phyloP scores from a whole-genome alignment of 2,329 filamentous ascomycete genomes.

The Calonectria multiphialidica region DNA sequence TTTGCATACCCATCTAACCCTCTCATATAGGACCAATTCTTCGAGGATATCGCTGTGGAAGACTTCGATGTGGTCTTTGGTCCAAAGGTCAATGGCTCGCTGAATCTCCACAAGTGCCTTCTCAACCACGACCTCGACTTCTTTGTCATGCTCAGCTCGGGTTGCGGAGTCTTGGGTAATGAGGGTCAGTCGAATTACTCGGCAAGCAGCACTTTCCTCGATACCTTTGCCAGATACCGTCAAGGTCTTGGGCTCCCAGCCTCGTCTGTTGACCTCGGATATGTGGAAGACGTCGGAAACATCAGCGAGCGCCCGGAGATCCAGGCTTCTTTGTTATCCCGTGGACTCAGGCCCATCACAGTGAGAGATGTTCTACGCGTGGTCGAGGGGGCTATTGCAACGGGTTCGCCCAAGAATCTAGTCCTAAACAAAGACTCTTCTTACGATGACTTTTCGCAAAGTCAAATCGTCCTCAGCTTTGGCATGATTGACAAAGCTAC shows the following conservation, averaged over 20 bases:
- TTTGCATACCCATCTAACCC: background rate
- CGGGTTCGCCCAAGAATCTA: constrained; percentile 27
- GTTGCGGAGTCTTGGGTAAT: constrained; percentile 36
- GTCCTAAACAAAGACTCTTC: background rate
- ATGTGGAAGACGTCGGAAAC: constrained; percentile 38
- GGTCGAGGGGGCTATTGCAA: constrained; percentile 37
- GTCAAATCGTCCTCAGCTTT: constrained; percentile 40
- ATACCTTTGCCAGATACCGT: constrained; percentile 38
- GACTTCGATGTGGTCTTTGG: constrained; percentile 37
- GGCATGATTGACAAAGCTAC: constrained; percentile 39
- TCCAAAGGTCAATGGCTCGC: constrained; percentile 37
- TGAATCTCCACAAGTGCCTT: constrained; percentile 35
- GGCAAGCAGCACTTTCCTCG: constrained; percentile 39
- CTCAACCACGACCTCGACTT: constrained; percentile 37
- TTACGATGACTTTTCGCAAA: constrained; percentile 34
- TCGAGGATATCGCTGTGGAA: constrained; percentile 34
- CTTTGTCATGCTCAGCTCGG: constrained; percentile 41
- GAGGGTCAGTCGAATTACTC: constrained; percentile 39
- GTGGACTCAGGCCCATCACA: constrained; percentile 39
- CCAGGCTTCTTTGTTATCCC: constrained; percentile 32
- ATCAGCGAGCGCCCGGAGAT: constrained; percentile 40
- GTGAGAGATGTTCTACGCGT: constrained; percentile 39
- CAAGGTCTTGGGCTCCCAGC: constrained; percentile 36
- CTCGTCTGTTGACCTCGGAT: constrained; percentile 36
- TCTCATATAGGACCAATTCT: background rate